phyloP scores from a whole-genome alignment of 225 moss, liverwort and hornwort genomes.

The Pseudisothecium myosuroides region DNA sequence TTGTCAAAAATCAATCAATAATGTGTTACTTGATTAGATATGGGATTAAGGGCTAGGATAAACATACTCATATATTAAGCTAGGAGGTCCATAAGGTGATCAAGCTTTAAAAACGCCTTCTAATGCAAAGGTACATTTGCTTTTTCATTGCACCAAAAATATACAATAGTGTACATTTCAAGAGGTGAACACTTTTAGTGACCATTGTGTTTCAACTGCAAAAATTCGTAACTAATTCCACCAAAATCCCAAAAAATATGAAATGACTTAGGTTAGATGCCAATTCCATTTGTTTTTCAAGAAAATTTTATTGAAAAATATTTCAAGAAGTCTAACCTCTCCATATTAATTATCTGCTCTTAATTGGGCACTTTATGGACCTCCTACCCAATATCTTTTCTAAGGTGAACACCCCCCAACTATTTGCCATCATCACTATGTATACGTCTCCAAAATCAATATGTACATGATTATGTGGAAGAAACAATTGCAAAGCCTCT shows the following conservation, averaged over 20 bases:
- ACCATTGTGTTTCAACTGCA: neutral
- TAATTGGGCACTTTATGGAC: neutral
- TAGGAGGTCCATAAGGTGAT: too few species aligned
- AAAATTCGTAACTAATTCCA: neutral
- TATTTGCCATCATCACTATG: rapidly evolving
- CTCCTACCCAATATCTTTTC: rapidly evolving
- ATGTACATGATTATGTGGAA: neutral
- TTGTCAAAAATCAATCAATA: neutral
- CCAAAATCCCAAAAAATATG: rapidly evolving
- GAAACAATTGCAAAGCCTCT: neutral
- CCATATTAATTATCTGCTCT: neutral
- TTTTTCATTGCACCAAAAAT: neutral
- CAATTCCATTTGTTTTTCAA: neutral
- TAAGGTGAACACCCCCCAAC: rapidly evolving
- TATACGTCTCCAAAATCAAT: neutral
- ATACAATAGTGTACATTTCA: neutral
- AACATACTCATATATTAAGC: neutral
- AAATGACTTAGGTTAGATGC: rapidly evolving
- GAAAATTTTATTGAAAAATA: neutral
- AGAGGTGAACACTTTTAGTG: rapidly evolving
- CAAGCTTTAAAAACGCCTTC: rapidly evolving
- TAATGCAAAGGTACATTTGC: neutral
- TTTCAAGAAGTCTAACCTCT: neutral
- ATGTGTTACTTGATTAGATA: neutral
- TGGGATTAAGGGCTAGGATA: too few species aligned